Base-by-base conservation (phyloP, 176 grass and related monocot genomes). In the Hyparrhenia diplandra region DNA sequence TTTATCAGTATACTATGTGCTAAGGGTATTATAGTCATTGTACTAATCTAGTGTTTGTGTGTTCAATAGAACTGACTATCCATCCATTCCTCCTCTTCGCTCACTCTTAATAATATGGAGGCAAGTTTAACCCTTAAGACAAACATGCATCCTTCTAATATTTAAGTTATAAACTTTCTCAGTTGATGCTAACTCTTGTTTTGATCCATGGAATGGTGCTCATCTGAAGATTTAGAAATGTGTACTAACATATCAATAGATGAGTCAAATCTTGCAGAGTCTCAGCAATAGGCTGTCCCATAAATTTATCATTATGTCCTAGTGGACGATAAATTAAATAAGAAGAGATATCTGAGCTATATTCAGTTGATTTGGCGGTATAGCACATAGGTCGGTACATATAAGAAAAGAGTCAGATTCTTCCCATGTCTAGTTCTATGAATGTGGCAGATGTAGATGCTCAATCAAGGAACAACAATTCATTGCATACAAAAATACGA, bases 331-430 rank as follows among this genome's bases (percentile, higher is more conserved):
- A 20, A 47, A 73, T 17, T 55, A 64, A 46, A 23, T 2, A 5
- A 54, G 13, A 64, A 64, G 10, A 72, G 52, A 59, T 80, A 18
- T 27, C 64, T 3, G 0, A 46, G 5, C 11, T 24, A 58, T 24
- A 69, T 57, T 68, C 29, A 70, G 72, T 82, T 70, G 29, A 76
- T 64, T 82, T 70, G 42, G 7, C 40, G 6, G 52, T 18, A 21
- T 51, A 82, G 40, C 58, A 18, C 42, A 79, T 14, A 39, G 23
- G 7, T 13, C 52, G 4, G 25, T 17, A 45, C 10, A 83, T 29
- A 87, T 5, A 52, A 64, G 41, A 63, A 46, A 14, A 73, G 4
- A 12, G 21, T 2, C 30, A 51, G 11, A 36, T 71, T 49, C n/a
- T 52, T 24, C 16, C 1, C 23, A 28, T 51, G 20, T 32, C 35